Conservation (phyloP, 495 filamentous ascomycete species). For the Geopyxis carbonaria region DNA sequence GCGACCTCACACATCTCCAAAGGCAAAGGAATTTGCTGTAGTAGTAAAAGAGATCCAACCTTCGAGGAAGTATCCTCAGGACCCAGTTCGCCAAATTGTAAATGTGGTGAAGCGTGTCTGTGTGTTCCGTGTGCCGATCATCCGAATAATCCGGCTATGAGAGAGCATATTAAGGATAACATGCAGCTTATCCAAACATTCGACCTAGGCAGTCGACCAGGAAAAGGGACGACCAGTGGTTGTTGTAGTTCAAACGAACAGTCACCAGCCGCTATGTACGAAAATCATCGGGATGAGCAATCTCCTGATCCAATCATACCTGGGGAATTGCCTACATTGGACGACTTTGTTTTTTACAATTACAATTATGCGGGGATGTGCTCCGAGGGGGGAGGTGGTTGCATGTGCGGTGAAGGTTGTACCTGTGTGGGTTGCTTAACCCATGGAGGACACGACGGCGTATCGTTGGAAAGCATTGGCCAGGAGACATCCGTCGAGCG, state of each 20-base stretch:
- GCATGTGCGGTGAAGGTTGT: conserved; percentile 21
- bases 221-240: no score
- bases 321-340: conserved; percentile 4
- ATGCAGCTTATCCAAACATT: conserved; percentile 1
- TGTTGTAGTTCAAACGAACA: no score
- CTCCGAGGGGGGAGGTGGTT: conserved; percentile 13
- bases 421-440: conserved; percentile 20
- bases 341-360: conserved; percentile 18
- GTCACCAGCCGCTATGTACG: no score
- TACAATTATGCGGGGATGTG: conserved; percentile 11
- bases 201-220: no score
- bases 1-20: no score
- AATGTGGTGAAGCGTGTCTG: conserved; percentile 5
- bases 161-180: neutral
- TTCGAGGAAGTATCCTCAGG: neutral
- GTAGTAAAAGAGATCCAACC: no score
- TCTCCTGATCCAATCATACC: no score
- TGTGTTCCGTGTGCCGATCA: conserved; percentile 8
- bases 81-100: neutral
- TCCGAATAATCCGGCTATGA: conserved; percentile 6
- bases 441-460: conserved; percentile 17
- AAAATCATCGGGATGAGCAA: no score
- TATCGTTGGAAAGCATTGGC: conserved; percentile 8
- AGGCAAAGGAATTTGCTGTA: no score
- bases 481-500: no score